Evolutionary conservation across 192 early-diverging fungal species (phyloP).

Genomic region (Coemansia guatemalensis): DNA sequence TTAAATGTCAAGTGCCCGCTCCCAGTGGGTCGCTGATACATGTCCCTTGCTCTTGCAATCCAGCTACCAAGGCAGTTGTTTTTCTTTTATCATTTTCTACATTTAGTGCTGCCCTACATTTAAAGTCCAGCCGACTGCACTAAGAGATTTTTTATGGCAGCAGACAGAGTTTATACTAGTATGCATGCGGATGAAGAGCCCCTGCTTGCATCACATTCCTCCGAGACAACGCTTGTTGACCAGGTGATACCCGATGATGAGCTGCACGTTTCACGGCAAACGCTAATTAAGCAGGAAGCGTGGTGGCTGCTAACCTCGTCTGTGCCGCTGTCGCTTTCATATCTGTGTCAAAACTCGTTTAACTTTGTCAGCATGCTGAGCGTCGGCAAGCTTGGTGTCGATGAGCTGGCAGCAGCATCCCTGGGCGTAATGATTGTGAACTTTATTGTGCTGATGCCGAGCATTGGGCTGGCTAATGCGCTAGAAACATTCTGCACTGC

Average conservation of each 20-base stretch:
- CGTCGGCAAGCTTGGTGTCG: constrained; percentile 62
- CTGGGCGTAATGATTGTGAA: constrained; percentile 70
- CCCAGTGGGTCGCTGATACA: no score
- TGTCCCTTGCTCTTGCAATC: not conserved
- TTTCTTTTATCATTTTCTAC: constrained; percentile 1
- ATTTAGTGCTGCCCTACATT: not conserved
- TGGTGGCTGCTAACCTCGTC: constrained; percentile 40
- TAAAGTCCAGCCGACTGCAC: no score
- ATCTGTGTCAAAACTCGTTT: constrained; percentile 65
- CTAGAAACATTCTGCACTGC: constrained; percentile 46
- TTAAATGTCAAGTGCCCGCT: no score
- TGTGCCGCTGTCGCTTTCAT: constrained; percentile 59
- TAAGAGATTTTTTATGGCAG: not conserved
- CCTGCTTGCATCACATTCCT: constrained; percentile 21
- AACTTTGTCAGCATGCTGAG: constrained; percentile 64
- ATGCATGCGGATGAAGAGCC: constrained; percentile 5
- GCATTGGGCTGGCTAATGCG: constrained; percentile 61
- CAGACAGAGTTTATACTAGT: not conserved
- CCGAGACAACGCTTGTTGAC: constrained; percentile 30
- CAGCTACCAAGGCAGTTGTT: not conserved
- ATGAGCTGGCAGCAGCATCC: constrained; percentile 68
- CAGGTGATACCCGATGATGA: constrained; percentile 20
- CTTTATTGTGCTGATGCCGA: constrained; percentile 67
- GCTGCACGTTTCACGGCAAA: constrained; percentile 13
- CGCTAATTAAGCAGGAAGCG: constrained; percentile 35